Percentiles rank a stretch among this genome's conserved stretches.
Conservation (phyloP, 179 eudicot species). For the Spergularia azorica region DNA sequence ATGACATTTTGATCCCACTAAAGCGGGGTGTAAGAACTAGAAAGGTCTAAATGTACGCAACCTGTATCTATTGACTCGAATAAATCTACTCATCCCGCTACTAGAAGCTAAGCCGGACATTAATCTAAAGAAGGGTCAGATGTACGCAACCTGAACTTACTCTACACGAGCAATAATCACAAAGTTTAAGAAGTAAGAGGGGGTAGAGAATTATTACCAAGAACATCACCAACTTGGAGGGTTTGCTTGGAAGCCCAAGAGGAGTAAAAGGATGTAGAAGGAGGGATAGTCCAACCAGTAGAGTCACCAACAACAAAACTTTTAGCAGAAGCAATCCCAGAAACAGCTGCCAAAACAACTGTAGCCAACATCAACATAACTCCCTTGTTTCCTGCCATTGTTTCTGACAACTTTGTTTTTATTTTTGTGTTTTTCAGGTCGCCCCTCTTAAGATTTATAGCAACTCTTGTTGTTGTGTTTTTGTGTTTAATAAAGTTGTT, state of each 20-base stretch:
- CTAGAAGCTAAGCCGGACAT: too few relatives aligned
- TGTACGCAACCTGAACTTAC: neutral
- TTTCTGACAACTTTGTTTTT: neutral
- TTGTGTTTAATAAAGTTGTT: neutral
- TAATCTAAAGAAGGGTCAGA: too few relatives aligned
- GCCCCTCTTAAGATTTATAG: slow-evolving; percentile 11
- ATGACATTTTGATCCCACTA: neutral
- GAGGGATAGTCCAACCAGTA: slow-evolving; percentile 44
- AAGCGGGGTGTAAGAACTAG: neutral
- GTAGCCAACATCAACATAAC: slow-evolving; percentile 17
- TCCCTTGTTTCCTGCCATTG: slow-evolving; percentile 33
- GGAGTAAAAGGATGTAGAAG: slow-evolving; percentile 30
- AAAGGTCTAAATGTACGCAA: neutral
- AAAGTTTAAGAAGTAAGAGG: neutral
- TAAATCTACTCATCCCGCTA: too few relatives aligned
- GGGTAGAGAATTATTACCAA: slow-evolving; percentile 22
- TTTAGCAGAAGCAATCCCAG: slow-evolving; percentile 29
- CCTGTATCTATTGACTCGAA: neutral
- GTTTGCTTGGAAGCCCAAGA: slow-evolving; percentile 39
- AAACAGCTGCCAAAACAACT: slow-evolving; percentile 19
- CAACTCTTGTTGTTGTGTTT: neutral
- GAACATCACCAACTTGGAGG: slow-evolving; percentile 38
- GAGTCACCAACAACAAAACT: slow-evolving; percentile 39
- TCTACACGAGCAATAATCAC: neutral
- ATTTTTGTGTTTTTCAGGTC: slow-evolving; percentile 16